Conservation (phyloP, 169 alveolate genomes). For the Plasmodium gonderi region DNA sequence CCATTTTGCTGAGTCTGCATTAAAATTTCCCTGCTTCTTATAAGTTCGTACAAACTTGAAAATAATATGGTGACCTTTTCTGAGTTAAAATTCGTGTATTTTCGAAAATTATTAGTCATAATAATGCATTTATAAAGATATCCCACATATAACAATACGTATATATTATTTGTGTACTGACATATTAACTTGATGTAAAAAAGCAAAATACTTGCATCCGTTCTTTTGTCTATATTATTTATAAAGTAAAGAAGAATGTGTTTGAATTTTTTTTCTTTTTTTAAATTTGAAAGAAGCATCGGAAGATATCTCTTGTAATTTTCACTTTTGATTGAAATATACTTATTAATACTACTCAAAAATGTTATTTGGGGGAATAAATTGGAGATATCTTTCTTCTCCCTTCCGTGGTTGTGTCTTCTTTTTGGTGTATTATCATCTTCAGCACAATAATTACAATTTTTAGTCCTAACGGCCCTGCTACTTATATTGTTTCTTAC, state of each 20-base stretch:
- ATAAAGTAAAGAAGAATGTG: constrained; percentile 16
- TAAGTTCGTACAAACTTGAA: neutral
- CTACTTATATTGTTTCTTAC: neutral
- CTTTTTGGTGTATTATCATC: neutral
- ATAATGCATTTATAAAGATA: constrained; percentile 15
- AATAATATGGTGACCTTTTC: constrained; percentile 5
- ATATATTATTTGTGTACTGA: constrained; percentile 31
- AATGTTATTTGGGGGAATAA: neutral
- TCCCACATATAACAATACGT: constrained; percentile 21
- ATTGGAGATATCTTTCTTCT: neutral
- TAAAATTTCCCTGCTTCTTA: too few relatives aligned
- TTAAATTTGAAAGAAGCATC: neutral
- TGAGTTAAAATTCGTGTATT: neutral
- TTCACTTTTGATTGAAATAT: neutral
- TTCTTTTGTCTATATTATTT: neutral
- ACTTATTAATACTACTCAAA: neutral
- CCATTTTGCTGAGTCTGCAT: too few relatives aligned
- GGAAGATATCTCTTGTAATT: neutral
- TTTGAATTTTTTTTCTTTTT: neutral
- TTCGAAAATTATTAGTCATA: neutral
- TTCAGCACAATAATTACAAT: neutral
- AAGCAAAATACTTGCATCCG: neutral
- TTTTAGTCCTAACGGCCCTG: neutral
- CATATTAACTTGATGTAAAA: constrained; percentile 3
- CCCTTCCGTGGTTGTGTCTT: neutral